Percentiles rank a stretch among this genome's conserved stretches.
phyloP scores from a whole-genome alignment of 441 rosid genomes.

The Eutrema salsugineum region DNA sequence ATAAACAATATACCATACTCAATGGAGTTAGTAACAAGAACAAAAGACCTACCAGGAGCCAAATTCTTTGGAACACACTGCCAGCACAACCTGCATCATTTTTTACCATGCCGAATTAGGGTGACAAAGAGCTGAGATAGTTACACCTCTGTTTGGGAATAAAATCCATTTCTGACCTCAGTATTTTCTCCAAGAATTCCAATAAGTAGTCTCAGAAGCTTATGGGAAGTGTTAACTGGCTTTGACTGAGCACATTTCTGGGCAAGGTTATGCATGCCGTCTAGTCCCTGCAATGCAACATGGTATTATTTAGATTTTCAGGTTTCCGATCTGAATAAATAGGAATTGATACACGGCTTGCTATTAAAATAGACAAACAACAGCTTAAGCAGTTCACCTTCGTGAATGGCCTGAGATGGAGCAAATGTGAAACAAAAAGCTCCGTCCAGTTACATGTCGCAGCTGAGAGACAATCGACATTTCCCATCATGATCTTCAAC shows the following conservation, averaged over 20 bases:
- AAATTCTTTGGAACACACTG: constrained; percentile 88
- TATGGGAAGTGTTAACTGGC: constrained; percentile 58
- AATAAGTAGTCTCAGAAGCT: constrained; percentile 60
- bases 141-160: not conserved
- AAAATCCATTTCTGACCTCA: constrained; percentile 52
- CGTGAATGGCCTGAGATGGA: constrained; percentile 83
- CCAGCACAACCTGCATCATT: constrained; percentile 74
- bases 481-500: constrained; percentile 89
- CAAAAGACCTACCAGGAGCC: constrained; percentile 75
- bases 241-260: constrained; percentile 80
- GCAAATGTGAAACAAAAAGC: constrained; percentile 71
- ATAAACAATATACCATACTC: constrained; percentile 5
- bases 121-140: not conserved
- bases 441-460: constrained; percentile 81
- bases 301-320: not conserved
- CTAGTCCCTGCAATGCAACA: constrained; percentile 65
- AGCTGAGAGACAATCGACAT: constrained; percentile 44
- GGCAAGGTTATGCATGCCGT: constrained; percentile 82
- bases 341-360: not conserved
- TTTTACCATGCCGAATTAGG: constrained; percentile 2
- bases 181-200: constrained; percentile 90
- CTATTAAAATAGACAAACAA: constrained; percentile 18
- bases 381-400: constrained; percentile 39
- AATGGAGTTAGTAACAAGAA: not conserved
- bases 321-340: not conserved